A percentile compares a stretch with the other conserved stretches of the same genome.
phyloP scores from a whole-genome alignment of 805 yeast genomes.

The Lachancea kluyveri region DNA sequence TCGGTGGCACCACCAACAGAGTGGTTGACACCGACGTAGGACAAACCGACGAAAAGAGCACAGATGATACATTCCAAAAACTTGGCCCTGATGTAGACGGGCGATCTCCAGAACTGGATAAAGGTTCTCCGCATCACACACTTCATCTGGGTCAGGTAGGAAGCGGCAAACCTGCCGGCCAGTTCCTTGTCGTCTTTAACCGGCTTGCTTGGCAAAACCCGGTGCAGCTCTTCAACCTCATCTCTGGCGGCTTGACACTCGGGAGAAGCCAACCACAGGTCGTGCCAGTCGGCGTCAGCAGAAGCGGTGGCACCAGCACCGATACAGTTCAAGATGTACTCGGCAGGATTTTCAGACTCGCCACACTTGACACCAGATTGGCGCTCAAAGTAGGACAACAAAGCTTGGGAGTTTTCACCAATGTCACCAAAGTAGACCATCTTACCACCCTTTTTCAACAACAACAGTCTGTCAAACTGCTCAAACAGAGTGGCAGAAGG shows the following conservation, averaged over 20 bases:
- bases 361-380: constrained; percentile 67
- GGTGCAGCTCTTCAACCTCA: constrained; percentile 52
- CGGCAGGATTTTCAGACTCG: constrained; percentile 63
- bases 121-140: constrained; percentile 46
- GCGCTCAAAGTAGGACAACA: constrained; percentile 62
- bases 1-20: constrained; percentile 61
- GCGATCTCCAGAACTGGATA: constrained; percentile 63
- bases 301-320: constrained; percentile 78
- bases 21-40: constrained; percentile 53
- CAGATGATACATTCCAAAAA: constrained; percentile 44
- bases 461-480: constrained; percentile 70
- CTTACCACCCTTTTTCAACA: constrained; percentile 64
- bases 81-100: constrained; percentile 52
- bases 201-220: constrained; percentile 31
- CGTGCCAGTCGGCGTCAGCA: constrained; percentile 53
- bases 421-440: constrained; percentile 70
- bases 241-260: constrained; percentile 45
- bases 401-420: constrained; percentile 53
- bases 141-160: constrained; percentile 35
- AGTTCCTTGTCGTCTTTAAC: constrained; percentile 32
- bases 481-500: constrained; percentile 76
- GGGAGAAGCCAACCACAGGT: constrained; percentile 50
- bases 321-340: constrained; percentile 64
- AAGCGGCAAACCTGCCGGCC: constrained; percentile 42
- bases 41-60: constrained; percentile 60